Base-by-base conservation (phyloP, 441 rosid genomes). In the Corymbia calophylla region DNA sequence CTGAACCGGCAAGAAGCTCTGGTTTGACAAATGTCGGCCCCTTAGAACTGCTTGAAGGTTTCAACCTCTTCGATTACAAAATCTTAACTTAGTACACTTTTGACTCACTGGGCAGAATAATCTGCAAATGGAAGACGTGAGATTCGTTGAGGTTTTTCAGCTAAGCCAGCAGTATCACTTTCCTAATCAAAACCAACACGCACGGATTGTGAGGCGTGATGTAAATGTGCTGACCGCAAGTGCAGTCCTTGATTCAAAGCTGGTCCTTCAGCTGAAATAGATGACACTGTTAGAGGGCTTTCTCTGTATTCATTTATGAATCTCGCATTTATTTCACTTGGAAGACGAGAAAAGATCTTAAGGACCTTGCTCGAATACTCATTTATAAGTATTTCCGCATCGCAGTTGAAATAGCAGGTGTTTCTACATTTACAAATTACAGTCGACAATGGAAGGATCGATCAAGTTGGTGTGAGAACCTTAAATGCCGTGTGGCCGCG, bases 271-370 rank as follows among this genome's bases (percentile, higher is more conserved):
- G 81, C 48, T 70, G 81, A 70, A 70, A 32, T 5, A 21, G 8
- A 70, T 39, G 81, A 12, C 15, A 3, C 29, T 11, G 48, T 70
- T 18, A 3, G 48, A 35, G 15, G 48, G 27, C 0, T 68, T 68
- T 68, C 14, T 68, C 47, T 0, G 2, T 0, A 68, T 68, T 11
- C 8, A 17, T 68, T 5, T 39, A 11, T 6, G 23, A 73, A 35
- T 73, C 29, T 39, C 17, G 49, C 82, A 39, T 73, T 39, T 10
- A 21, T 73, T 25, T 10, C 82, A 13, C 29, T 39, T 0, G 49
- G 16, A 73, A 73, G 17, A 73, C 82, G 16, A 35, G 81, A 39
- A 73, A 39, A 73, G 49, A 39, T 73, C 29, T 3, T 39, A 10
- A 39, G 29, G 49, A 21, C 49, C 49, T 19, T 21, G 47, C 0